Percentiles rank a stretch among this genome's conserved stretches.
phyloP scores from a whole-genome alignment of 352 stramenopile genomes.

The Phytopythium cucurbitacearum region DNA sequence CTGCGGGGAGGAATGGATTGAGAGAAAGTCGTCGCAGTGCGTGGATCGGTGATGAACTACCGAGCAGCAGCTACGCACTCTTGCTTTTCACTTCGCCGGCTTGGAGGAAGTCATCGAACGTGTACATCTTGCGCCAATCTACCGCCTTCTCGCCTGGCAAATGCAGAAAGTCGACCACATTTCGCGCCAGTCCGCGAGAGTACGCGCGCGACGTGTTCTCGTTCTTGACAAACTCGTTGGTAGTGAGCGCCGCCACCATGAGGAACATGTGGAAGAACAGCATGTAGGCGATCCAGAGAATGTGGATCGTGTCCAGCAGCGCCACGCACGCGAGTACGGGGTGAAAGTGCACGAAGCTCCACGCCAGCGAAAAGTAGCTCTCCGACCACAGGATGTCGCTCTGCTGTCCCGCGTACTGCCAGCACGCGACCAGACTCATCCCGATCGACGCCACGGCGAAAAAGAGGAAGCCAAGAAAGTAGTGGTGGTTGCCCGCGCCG shows the following conservation, averaged over 20 bases:
- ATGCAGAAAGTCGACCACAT: conserved; percentile 60
- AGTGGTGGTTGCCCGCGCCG: conserved; percentile 91
- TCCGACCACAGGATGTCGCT: conserved; percentile 14
- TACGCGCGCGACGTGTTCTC: conserved; percentile 52
- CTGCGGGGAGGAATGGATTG: too few species aligned
- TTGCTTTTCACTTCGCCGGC: conserved; percentile 1
- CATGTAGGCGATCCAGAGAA: conserved; percentile 73
- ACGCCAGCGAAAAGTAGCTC: conserved; percentile 24
- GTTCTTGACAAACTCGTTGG: conserved; percentile 75
- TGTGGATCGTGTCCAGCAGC: conserved; percentile 47
- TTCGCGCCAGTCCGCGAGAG: conserved; percentile 49
- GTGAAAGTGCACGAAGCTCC: conserved; percentile 58
- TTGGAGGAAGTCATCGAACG: conserved; percentile 37
- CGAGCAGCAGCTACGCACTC: background rate
- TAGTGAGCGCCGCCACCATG: conserved; percentile 53
- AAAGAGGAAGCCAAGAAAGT: conserved; percentile 92
- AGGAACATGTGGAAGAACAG: conserved; percentile 67
- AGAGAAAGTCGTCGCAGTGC: too few species aligned
- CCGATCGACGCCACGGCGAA: conserved; percentile 55
- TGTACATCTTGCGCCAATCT: conserved; percentile 58
- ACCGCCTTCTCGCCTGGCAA: conserved; percentile 25
- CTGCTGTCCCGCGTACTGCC: conserved; percentile 22
- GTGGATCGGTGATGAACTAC: too few species aligned
- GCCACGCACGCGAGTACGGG: conserved; percentile 51
- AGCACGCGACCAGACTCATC: conserved; percentile 42